These are phyloP conservation scores for Andrographis paniculata DNA, from an alignment of 305 asterid genomes.

Conservation along the genomic window DNA sequence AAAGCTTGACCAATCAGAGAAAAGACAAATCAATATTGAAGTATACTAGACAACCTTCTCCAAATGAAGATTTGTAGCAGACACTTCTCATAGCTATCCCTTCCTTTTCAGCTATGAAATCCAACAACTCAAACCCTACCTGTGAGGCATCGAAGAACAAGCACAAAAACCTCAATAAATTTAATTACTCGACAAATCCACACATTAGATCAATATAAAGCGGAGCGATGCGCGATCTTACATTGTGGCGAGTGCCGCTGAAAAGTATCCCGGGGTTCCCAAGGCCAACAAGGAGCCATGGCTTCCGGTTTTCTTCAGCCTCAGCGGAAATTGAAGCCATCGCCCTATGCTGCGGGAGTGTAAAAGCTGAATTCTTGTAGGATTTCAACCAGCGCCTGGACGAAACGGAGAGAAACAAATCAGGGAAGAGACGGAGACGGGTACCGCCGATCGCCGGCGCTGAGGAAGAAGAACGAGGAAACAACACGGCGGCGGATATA, in stretches of 20 bases:
- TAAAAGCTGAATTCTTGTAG: conserved; percentile 1
- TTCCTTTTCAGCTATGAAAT: conserved; percentile 78
- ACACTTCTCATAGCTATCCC: conserved; percentile 62
- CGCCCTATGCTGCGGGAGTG: conserved; percentile 19
- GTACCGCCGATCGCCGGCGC: conserved; percentile 32
- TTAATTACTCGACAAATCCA: not conserved
- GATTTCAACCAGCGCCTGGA: conserved; percentile 6
- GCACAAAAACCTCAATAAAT: conserved; percentile 13
- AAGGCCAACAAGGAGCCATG: conserved; percentile 95
- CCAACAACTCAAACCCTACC: conserved; percentile 97
- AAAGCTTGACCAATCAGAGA: too few species aligned
- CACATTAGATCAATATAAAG: not conserved
- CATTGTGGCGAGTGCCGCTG: conserved; percentile 79
- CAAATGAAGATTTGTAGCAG: conserved; percentile 77
- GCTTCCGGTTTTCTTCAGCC: conserved; percentile 37
- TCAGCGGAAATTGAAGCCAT: conserved; percentile 42
- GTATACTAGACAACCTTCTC: conserved; percentile 46
- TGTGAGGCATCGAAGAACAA: conserved; percentile 15
- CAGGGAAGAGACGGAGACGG: conserved; percentile 25
- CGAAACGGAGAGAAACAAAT: conserved; percentile 6
- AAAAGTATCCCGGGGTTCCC: conserved; percentile 96
- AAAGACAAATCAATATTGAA: too few species aligned
- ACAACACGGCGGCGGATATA: conserved; percentile 19
- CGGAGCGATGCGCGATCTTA: conserved; percentile 11
- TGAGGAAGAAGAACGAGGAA: conserved; percentile 21